phyloP scores from a whole-genome alignment of 108 stramenopile species.

The Pseudonitzschia pungens region DNA sequence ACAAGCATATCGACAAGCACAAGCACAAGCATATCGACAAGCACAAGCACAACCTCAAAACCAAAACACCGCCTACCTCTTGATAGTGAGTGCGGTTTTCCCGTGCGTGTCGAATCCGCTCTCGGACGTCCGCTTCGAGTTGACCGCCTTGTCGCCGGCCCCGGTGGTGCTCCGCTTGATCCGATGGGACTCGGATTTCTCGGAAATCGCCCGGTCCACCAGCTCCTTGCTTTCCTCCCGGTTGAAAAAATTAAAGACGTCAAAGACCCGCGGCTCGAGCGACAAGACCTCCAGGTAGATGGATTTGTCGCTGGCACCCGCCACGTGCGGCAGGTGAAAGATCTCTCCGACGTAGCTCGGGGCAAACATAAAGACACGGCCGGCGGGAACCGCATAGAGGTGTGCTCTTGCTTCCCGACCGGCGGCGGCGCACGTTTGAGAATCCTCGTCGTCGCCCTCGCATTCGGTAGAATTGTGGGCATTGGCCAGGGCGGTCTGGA shows the following conservation, averaged over 20 bases:
- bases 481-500: conserved; percentile 2
- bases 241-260: conserved; percentile 83
- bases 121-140: conserved; percentile 70
- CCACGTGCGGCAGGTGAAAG: conserved; percentile 75
- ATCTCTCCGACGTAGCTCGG: conserved; percentile 81
- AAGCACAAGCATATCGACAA: too few relatives aligned
- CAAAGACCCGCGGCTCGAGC: conserved; percentile 75
- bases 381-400: conserved; percentile 85
- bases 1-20: too few relatives aligned
- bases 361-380: conserved; percentile 86
- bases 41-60: too few relatives aligned
- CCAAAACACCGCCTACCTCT: too few relatives aligned
- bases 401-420: conserved; percentile 31
- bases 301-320: conserved; percentile 37
- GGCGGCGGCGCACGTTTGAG: conserved; percentile 22
- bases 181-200: conserved; percentile 65
- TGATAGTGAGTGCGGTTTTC: conserved; percentile 57
- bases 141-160: conserved; percentile 56
- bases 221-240: conserved; percentile 60
- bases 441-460: conserved; percentile 13
- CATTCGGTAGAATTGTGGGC: conserved; percentile 11
- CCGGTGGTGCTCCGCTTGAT: conserved; percentile 84
- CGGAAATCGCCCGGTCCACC: conserved; percentile 62
- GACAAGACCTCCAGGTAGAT: conserved; percentile 75
- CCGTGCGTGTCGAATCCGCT: conserved; percentile 90